Base-by-base conservation (phyloP, 192 early-diverging fungal genomes). In the Linnemannia elongata region DNA sequence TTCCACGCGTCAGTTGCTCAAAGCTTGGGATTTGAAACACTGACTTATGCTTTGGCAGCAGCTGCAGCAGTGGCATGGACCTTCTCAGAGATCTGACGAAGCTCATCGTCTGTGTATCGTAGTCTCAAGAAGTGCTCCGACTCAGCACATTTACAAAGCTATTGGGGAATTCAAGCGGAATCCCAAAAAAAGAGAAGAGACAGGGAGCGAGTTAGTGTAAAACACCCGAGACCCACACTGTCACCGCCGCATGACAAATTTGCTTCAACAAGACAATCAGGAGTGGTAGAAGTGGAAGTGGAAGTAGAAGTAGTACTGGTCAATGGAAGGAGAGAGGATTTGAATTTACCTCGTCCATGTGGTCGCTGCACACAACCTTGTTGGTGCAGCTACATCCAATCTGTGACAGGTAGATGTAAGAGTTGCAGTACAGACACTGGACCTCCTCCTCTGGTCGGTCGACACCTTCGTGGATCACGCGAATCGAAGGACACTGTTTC, bases 361-460 rank as follows among this genome's bases (percentile, higher is more conserved):
- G 97, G 4, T 90, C 87, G 24, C 93, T 79, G 69, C 96, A 97
- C 17, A 89, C 83, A 49, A 96, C 91, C 78, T 93, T 93, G 41
- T 91, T 79, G 30, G 91, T 90, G 87, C 93, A 94, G 57, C 69
- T 80, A 75, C 94, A 94, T 4, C 87, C 82, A 30, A 97, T 86
- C 15, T 93, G 92, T 1, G 95, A 96, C 20, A 97, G 87, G 78
- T 93, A 96, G 54, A 92, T 90, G 77, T 94, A 97, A 9, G 92
- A 84, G 83, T 96, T 96, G 88, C 96, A 97, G 36, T 88, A 73
- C 18, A 78, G 74, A 72, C 96, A 97, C 84, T 96, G 93, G 4
- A 91, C 88, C 76, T 93, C 88, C 33, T 94, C 93, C 15, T 94
- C 92, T 0, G 86, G 85, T 24, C 89, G 71, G 42, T 92, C 92